These are phyloP conservation scores for Heterobasidion parviporum DNA, from an alignment of 1,284 basidiomycete genomes.

Conservation along the genomic window DNA sequence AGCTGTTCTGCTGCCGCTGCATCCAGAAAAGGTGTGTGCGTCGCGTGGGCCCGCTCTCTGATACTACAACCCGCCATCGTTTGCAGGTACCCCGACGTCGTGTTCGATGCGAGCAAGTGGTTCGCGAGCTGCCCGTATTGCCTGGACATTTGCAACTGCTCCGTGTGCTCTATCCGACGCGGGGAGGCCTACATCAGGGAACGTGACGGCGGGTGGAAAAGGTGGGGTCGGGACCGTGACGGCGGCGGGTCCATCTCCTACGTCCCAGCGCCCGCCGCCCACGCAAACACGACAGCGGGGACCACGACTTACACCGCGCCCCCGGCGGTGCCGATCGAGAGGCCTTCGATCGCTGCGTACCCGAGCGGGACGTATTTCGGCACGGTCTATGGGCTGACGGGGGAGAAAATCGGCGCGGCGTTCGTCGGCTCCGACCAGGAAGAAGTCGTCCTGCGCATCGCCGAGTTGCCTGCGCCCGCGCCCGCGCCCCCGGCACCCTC, in stretches of 20 bases:
- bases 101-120: slow-evolving; percentile 1
- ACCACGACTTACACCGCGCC: background rate
- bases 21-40: slow-evolving; percentile 8
- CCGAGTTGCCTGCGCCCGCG: background rate
- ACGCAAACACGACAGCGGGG: background rate
- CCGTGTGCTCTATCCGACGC: slow-evolving; percentile 4
- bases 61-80: too few relatives aligned
- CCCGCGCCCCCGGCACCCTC: background rate
- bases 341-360: background rate
- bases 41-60: background rate
- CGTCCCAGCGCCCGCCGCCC: background rate
- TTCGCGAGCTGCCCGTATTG: slow-evolving; percentile 6
- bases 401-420: background rate
- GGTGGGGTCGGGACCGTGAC: background rate
- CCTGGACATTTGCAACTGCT: slow-evolving; percentile 6
- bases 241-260: background rate
- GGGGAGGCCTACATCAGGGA: slow-evolving; percentile 8
- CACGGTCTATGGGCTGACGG: background rate
- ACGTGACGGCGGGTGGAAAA: slow-evolving; percentile 8
- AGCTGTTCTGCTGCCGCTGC: slow-evolving; percentile 7
- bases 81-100: slow-evolving; percentile 8
- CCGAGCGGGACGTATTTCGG: background rate
- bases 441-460: background rate
- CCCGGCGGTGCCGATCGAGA: background rate
- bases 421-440: background rate